phyloP scores from a whole-genome alignment of 768 basidiomycete species.

The Lactifluus rugatus region DNA sequence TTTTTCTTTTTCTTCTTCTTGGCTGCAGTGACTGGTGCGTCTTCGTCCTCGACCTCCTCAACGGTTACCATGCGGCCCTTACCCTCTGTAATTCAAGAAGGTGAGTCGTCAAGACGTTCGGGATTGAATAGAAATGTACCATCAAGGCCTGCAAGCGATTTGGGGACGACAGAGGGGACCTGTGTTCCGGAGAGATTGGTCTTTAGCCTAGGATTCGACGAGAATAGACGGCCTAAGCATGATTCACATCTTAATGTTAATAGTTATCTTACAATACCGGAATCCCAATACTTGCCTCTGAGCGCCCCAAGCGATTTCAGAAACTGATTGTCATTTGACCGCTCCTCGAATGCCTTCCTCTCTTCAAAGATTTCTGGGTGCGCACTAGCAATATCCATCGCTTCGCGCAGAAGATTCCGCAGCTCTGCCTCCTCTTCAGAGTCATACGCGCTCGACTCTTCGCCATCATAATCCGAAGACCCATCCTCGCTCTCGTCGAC shows the following conservation, averaged over 20 bases:
- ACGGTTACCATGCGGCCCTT: conserved; percentile 43
- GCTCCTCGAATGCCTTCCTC: conserved; percentile 34
- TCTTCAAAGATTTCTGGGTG: conserved; percentile 50
- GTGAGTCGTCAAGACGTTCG: neutral
- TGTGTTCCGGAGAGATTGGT: conserved; percentile 8
- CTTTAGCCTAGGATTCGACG: conserved; percentile 17
- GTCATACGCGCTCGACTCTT: conserved; percentile 41
- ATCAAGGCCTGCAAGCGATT: neutral
- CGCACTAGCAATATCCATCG: conserved; percentile 58
- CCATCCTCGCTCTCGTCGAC: conserved; percentile 32
- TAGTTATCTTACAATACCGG: neutral
- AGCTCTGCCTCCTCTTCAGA: conserved; percentile 62
- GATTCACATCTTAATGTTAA: neutral
- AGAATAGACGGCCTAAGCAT: conserved; percentile 53
- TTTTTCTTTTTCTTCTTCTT: conserved; percentile 73
- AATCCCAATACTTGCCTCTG: conserved; percentile 39
- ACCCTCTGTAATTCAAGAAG: neutral
- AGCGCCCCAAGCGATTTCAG: conserved; percentile 65
- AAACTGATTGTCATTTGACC: conserved; percentile 65
- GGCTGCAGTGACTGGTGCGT: conserved; percentile 31
- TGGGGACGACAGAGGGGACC: neutral
- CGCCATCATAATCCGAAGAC: conserved; percentile 30
- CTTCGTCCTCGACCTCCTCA: conserved; percentile 70
- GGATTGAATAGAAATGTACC: neutral
- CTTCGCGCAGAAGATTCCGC: conserved; percentile 52